A percentile compares a stretch with the other conserved stretches of the same genome.
Conservation (phyloP, 495 filamentous ascomycete genomes). For the Aspergillus bridgeri region DNA sequence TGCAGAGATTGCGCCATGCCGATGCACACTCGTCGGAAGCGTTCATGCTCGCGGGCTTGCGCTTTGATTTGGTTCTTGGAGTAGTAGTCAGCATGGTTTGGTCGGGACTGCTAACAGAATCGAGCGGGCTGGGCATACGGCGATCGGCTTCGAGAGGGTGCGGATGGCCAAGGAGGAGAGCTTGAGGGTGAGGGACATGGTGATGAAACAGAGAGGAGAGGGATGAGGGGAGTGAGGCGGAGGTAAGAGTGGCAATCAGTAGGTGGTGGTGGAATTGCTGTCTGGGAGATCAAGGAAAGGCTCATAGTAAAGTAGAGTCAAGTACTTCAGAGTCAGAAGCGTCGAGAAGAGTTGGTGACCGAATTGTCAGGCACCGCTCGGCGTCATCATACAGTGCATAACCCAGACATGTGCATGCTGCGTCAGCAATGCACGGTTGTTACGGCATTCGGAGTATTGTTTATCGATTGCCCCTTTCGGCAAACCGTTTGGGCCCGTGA, state of each 20-base stretch:
- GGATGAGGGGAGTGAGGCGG: not conserved
- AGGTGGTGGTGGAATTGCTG: no score
- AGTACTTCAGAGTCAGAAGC: no score
- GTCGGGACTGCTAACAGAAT: constrained; percentile 27
- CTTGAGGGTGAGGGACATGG: constrained; percentile 61
- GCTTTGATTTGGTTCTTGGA: constrained; percentile 84
- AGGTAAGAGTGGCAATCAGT: not conserved
- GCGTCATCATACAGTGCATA: constrained; percentile 12
- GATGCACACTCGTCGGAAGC: constrained; percentile 73
- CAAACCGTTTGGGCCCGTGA: constrained; percentile 34
- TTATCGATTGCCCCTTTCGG: constrained; percentile 44
- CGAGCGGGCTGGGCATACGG: constrained; percentile 43
- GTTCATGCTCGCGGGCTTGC: constrained; percentile 91
- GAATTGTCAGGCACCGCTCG: constrained; percentile 12
- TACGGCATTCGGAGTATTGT: constrained; percentile 29
- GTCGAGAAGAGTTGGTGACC: no score
- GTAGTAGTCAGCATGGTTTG: constrained; percentile 38
- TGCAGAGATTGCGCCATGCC: constrained; percentile 83
- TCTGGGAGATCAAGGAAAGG: not conserved
- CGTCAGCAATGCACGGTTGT: constrained; percentile 29
- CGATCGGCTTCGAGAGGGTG: constrained; percentile 71
- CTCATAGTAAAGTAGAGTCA: no score
- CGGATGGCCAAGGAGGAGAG: constrained; percentile 64
- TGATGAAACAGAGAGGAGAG: not conserved
- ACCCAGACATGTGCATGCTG: constrained; percentile 17